A percentile compares a stretch with the other conserved stretches of the same genome.
These are phyloP conservation scores for Colletotrichum acutatum DNA, from an alignment of 2,329 filamentous ascomycete species.

Conservation along the genomic window DNA sequence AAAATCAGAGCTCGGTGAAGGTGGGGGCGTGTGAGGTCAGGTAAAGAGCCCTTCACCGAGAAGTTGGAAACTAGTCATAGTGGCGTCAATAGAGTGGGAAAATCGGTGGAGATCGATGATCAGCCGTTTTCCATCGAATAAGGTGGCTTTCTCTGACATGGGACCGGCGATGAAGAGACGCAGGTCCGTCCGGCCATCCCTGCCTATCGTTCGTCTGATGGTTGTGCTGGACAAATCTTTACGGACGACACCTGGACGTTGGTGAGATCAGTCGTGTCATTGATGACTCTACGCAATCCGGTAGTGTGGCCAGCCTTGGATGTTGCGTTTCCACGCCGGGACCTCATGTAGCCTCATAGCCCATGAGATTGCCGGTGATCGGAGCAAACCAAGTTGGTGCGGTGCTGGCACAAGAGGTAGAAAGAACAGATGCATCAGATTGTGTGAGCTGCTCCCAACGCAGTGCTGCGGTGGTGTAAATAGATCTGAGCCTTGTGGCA, in stretches of 20 bases:
- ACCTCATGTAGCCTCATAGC: background rate
- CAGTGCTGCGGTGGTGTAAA: no score
- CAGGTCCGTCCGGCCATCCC: conserved; percentile 12
- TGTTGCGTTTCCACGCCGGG: background rate
- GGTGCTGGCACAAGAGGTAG: no score
- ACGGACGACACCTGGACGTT: background rate
- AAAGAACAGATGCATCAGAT: no score
- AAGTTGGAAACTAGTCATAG: background rate
- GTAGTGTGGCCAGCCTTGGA: background rate
- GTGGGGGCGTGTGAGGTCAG: conserved; percentile 2
- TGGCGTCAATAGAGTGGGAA: background rate
- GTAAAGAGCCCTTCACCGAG: conserved; percentile 1
- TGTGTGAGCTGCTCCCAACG: no score
- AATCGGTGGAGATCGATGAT: background rate
- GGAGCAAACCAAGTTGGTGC: background rate
- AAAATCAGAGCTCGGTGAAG: conserved; percentile 14
- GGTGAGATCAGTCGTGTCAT: background rate
- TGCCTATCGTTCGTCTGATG: background rate
- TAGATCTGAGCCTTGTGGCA: no score
- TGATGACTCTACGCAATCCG: background rate
- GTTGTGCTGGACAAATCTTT: background rate
- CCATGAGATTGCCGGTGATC: background rate
- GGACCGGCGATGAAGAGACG: background rate
- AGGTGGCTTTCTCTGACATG: background rate
- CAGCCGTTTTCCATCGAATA: background rate